Conservation (phyloP, 768 basidiomycete species). For the Leccinellum albellum region DNA sequence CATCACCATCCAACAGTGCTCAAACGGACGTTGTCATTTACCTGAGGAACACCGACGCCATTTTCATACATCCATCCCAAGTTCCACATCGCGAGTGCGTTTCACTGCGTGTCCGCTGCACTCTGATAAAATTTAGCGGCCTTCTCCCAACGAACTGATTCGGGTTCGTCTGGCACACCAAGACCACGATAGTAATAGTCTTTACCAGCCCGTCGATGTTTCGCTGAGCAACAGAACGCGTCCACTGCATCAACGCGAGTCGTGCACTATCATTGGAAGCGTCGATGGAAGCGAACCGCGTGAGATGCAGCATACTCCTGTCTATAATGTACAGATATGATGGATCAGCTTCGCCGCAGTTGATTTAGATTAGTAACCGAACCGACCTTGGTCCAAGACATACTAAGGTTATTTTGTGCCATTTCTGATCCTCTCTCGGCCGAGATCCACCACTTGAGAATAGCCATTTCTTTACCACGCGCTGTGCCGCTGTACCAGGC, state of each 20-base stretch:
- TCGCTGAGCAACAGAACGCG: slow-evolving; percentile 86
- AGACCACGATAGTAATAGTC: slow-evolving; percentile 95
- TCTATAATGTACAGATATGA: slow-evolving; percentile 41
- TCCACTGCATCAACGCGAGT: slow-evolving; percentile 90
- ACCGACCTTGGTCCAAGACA: slow-evolving; percentile 83
- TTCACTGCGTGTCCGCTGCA: slow-evolving; percentile 88
- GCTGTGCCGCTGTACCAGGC: slow-evolving; percentile 69
- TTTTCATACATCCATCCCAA: slow-evolving; percentile 99
- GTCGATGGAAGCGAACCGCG: slow-evolving; percentile 63
- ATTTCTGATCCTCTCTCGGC: slow-evolving; percentile 89
- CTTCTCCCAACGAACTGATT: slow-evolving; percentile 70
- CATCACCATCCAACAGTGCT: not conserved
- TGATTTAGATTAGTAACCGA: slow-evolving; percentile 28
- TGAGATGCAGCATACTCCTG: slow-evolving; percentile 62
- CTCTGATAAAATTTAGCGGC: slow-evolving; percentile 93
- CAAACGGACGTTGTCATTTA: slow-evolving; percentile 27
- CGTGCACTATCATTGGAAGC: slow-evolving; percentile 80
- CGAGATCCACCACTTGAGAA: slow-evolving; percentile 93
- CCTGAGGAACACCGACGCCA: slow-evolving; percentile 87
- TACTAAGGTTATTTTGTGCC: slow-evolving; percentile 93
- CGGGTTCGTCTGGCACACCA: slow-evolving; percentile 68
- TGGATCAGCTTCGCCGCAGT: slow-evolving; percentile 26
- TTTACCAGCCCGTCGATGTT: slow-evolving; percentile 98
- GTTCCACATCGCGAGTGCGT: slow-evolving; percentile 97
- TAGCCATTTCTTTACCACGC: slow-evolving; percentile 74